Evolutionary conservation across 2,329 filamentous ascomycete species (phyloP), one percentile per base, ranked within the genome.

Genomic region (Calycina herbarum): DNA sequence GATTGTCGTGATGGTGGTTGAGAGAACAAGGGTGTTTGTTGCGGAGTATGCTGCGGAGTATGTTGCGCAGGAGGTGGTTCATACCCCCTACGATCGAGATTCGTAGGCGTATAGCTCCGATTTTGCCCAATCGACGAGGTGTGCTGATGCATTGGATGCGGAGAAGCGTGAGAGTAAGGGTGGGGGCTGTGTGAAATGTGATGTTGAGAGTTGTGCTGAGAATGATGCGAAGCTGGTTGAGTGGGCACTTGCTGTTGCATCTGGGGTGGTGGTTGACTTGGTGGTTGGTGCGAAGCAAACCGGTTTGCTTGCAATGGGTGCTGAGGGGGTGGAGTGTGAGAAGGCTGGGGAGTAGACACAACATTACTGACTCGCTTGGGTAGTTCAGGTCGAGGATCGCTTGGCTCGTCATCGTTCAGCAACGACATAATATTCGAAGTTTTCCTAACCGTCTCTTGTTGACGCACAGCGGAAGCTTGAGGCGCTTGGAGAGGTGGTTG

Each of bases 361-460:
- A 73, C 66, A 63, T 73, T 73, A 35, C 66, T 71, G 11, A 71
- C 68, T 57, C 73, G 69, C 61, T 75, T 74, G 6, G 68, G 38
- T 24, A 69, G 69, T 42, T 70, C 64, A 42, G 72, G 80, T 0
- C 79, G 78, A 61, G 80, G 78, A 1, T 80, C 76, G n/a, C 81
- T 81, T 6, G 82, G 78, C n/a, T 51, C 45, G 62, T 88, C 86
- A 62, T 76, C 74, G 67, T 88, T 85, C 2, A 89, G 79, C 67
- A 89, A 75, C 0, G 85, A 85, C 82, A 88, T 87, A 67, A 89
- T 82, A 68, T 79, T 89, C 15, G 86, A 88, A 7, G 82, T 87
- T 77, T 88, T 89, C n/a, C 83, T 81, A 69, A 85, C 83, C 2
- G 77, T 74, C 2, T 80, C 76, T 45, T 79, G 80, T 31, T 78